These are phyloP conservation scores for Neurospora sp. DNA, from an alignment of 495 filamentous ascomycete species.

Conservation along the genomic window DNA sequence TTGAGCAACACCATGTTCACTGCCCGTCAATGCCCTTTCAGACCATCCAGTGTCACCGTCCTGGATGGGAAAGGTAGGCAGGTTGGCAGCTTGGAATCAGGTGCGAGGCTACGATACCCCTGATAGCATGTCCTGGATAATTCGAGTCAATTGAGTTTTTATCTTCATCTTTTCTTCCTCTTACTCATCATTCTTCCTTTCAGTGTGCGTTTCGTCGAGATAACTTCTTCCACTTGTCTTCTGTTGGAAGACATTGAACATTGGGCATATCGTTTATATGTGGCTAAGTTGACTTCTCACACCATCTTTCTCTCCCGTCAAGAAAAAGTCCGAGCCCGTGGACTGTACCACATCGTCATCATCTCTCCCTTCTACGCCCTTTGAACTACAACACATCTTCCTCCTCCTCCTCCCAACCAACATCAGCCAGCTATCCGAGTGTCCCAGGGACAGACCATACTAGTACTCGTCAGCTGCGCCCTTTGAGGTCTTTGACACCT, in stretches of 20 bases:
- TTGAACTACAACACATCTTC: neutral
- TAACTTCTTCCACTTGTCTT: neutral
- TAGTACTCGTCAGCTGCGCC: conserved; percentile 4
- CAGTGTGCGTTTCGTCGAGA: neutral
- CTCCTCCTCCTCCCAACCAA: neutral
- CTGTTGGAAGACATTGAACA: neutral
- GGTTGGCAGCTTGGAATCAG: neutral
- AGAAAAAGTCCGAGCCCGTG: neutral
- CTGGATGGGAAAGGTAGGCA: neutral
- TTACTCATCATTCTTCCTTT: neutral
- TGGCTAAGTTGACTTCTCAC: neutral
- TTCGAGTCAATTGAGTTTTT: neutral
- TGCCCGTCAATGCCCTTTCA: neutral
- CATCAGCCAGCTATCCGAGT: neutral
- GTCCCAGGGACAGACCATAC: neutral
- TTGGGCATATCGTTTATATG: neutral
- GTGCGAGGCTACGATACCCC: neutral
- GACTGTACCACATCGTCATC: neutral
- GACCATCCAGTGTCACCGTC: neutral
- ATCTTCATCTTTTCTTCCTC: neutral
- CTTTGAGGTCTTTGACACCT: conserved; percentile 5
- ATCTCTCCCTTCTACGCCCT: neutral
- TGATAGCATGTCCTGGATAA: neutral
- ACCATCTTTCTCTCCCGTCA: neutral
- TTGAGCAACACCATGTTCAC: neutral